phyloP scores from a whole-genome alignment of 306 rosid species.

The Fragaria ananassa region DNA sequence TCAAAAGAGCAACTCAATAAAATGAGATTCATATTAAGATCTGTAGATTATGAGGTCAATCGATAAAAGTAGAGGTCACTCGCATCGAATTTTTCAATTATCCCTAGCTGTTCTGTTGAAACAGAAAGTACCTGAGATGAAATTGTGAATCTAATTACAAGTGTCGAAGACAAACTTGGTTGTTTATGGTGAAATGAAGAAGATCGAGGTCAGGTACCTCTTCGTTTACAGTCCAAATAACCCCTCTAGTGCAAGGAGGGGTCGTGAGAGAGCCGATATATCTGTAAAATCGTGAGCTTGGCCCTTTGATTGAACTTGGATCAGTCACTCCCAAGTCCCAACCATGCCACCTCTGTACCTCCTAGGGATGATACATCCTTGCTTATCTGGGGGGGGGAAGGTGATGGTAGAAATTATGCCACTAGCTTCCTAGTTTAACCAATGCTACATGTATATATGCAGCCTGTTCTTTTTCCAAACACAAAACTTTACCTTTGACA shows the following conservation, averaged over 20 bases:
- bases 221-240: conserved; percentile 60
- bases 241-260: conserved; percentile 77
- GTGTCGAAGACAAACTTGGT: background rate
- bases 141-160: background rate
- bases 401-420: background rate
- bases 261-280: conserved; percentile 70
- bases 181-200: background rate
- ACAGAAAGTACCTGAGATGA: conserved; percentile 38
- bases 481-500: conserved; percentile 41
- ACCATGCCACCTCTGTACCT: conserved; percentile 11
- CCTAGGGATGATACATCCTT: background rate
- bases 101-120: conserved; percentile 37
- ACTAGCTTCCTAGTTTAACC: background rate
- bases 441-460: background rate
- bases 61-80: conserved; percentile 16
- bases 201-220: conserved; percentile 31
- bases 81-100: conserved; percentile 34
- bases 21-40: background rate
- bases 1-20: background rate
- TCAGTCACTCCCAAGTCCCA: conserved; percentile 52
- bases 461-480: background rate
- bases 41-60: background rate
- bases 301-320: conserved; percentile 37
- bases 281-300: conserved; percentile 34
- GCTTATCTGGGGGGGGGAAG: background rate